Conservation (phyloP, 192 early-diverging fungal genomes). For the Funneliformis geosporum region DNA sequence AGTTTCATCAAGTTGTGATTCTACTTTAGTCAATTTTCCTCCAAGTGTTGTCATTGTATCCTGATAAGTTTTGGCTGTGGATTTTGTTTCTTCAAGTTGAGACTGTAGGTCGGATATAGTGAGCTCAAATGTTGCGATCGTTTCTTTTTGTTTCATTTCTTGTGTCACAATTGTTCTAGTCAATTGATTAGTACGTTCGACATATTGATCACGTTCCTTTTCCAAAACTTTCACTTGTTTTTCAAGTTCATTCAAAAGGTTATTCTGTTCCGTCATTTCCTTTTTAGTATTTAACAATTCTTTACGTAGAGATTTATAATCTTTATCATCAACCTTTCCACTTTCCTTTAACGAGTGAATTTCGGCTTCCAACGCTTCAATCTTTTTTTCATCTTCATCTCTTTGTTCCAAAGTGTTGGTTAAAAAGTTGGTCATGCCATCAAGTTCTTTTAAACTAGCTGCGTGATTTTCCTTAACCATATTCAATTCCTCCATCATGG, state of each 20-base stretch:
- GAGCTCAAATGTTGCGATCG: neutral
- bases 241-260: slow-evolving; percentile 7
- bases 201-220: slow-evolving; percentile 1
- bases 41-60: neutral
- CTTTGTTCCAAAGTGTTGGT: neutral
- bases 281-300: neutral
- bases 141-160: slow-evolving; percentile 2
- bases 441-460: slow-evolving; percentile 7
- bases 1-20: slow-evolving; percentile 15
- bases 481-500: slow-evolving; percentile 17
- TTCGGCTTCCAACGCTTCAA: slow-evolving; percentile 6
- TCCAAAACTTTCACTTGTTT: neutral
- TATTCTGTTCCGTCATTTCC: neutral
- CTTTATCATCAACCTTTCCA: neutral
- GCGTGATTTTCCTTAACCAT: neutral
- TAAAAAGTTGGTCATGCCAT: neutral
- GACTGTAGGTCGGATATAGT: neutral
- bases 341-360: neutral
- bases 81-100: neutral
- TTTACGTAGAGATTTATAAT: neutral
- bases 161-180: slow-evolving; percentile 1
- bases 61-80: neutral
- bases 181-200: neutral
- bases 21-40: slow-evolving; percentile 7
- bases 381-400: neutral